Evolutionary conservation across 441 rosid genomes (phyloP).

Genomic region (Populus hybrid): DNA sequence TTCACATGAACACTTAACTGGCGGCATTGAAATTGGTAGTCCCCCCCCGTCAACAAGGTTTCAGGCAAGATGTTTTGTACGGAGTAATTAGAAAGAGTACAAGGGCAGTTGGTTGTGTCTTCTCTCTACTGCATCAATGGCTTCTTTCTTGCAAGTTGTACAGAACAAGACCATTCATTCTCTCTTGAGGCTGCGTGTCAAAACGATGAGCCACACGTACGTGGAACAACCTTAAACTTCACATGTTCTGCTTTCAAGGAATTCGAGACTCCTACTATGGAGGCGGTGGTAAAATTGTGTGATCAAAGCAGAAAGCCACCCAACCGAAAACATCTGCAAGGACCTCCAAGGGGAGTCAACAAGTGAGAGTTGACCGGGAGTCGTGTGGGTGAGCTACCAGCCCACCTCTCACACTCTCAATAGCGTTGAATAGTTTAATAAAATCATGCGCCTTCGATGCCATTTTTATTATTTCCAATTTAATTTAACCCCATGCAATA

Average conservation of each 20-base stretch:
- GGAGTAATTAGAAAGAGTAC: no score
- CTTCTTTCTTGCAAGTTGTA: neutral
- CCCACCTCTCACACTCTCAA: conserved; percentile 70
- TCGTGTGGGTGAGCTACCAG: conserved; percentile 92
- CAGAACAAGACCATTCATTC: neutral
- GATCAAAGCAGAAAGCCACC: conserved; percentile 28
- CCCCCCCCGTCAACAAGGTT: no score
- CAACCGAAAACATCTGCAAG: neutral
- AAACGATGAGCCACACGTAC: conserved; percentile 22
- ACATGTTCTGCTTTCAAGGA: neutral
- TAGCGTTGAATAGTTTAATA: conserved; percentile 95
- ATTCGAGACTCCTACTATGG: neutral
- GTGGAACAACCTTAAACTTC: neutral
- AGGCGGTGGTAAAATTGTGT: conserved; percentile 12
- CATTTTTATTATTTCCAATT: neutral
- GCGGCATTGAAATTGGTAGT: no score
- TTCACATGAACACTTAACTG: no score
- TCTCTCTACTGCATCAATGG: neutral
- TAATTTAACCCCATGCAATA: conserved; percentile 10
- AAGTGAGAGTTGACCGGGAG: conserved; percentile 66
- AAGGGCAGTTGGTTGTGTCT: no score
- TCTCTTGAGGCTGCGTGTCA: neutral
- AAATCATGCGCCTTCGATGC: conserved; percentile 76
- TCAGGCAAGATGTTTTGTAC: no score
- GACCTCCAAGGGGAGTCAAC: conserved; percentile 10